Percentiles rank a stretch among this genome's conserved stretches.
phyloP scores from a whole-genome alignment of 1,139 yeast species.

The Candida sp. region DNA sequence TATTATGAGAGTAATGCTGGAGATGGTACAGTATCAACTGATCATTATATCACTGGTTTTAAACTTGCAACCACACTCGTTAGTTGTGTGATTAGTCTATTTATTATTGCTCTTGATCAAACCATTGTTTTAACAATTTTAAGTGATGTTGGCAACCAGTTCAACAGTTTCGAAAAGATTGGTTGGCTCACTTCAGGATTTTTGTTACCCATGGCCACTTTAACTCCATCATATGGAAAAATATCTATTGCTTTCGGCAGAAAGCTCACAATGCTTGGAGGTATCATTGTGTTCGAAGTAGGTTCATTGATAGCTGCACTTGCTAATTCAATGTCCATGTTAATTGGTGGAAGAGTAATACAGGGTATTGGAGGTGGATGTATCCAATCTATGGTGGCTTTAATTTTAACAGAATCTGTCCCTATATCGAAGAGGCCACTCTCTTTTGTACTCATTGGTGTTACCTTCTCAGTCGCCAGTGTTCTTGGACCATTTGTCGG shows the following conservation, averaged over 20 bases:
- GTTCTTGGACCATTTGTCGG: slow-evolving; percentile 67
- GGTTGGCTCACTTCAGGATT: slow-evolving; percentile 65
- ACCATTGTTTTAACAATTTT: slow-evolving; percentile 62
- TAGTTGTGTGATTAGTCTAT: slow-evolving; percentile 48
- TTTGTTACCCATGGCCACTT: slow-evolving; percentile 55
- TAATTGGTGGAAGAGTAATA: slow-evolving; percentile 68
- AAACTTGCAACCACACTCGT: slow-evolving; percentile 37
- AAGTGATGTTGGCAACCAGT: slow-evolving; percentile 52
- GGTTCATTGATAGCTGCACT: slow-evolving; percentile 64
- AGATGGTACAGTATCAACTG: slow-evolving; percentile 49
- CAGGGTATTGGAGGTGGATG: slow-evolving; percentile 79
- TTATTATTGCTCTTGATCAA: slow-evolving; percentile 64
- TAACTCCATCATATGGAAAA: slow-evolving; percentile 61
- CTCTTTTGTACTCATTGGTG: slow-evolving; percentile 46
- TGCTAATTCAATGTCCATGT: slow-evolving; percentile 52
- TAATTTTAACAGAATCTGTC: slow-evolving; percentile 59
- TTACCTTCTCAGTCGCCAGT: slow-evolving; percentile 53
- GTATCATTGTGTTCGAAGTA: slow-evolving; percentile 53
- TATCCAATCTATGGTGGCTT: slow-evolving; percentile 54
- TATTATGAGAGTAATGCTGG: slow-evolving; percentile 50
- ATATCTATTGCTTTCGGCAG: slow-evolving; percentile 61
- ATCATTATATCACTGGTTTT: slow-evolving; percentile 46
- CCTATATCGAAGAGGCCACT: slow-evolving; percentile 58
- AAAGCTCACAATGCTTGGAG: slow-evolving; percentile 45
- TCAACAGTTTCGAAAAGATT: slow-evolving; percentile 49